Base-by-base conservation (phyloP, 768 basidiomycete species). In the Piloderma croceum region DNA sequence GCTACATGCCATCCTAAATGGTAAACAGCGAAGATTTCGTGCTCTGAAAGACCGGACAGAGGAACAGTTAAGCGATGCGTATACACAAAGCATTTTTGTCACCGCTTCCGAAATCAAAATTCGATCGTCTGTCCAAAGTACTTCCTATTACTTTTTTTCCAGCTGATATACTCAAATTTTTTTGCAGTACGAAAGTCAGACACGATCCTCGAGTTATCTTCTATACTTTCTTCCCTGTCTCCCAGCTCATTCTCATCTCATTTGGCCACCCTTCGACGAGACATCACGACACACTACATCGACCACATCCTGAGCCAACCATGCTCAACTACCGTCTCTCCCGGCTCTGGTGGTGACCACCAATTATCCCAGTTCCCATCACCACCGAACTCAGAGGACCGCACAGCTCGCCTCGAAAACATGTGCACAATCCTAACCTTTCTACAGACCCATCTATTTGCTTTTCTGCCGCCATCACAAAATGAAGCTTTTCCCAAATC, bases 11-110 rank as follows among this genome's bases (percentile, higher is more conserved):
- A 13, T 42, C 23, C 38, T 15, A 50, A 33, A 34, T 38, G 17
- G 43, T 6, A 38, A 13, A 5, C 47, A 90, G 87, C 68, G 64
- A 36, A 76, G 66, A 48, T 70, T 78, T 43, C 71, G 69, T 44
- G 70, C 75, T 7, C 58, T 71, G 19, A 69, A 70, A 51, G 77
- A 81, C 41, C 74, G 74, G 25, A 60, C 76, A 6, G 79, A 86
- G 53, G 88, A 89, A 45, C 79, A 86, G 50, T 67, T 90, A 18
- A 74, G 69, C 47, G 78, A 85, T 34, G 81, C 81, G 3, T 88
- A 77, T 52, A 59, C 73, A 17, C 71, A 77, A 50, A 71, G 81
- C 51, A 58, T 89, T 19, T 52, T 67, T 3, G 56, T 83, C 21
- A 69, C 71, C 19, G 61, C 73, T 3, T 67, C 66, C 12, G 68